Percentiles rank a stretch among this genome's conserved stretches.
Conservation (phyloP, 805 yeast genomes). For the Scheffersomyces amazonensis region DNA sequence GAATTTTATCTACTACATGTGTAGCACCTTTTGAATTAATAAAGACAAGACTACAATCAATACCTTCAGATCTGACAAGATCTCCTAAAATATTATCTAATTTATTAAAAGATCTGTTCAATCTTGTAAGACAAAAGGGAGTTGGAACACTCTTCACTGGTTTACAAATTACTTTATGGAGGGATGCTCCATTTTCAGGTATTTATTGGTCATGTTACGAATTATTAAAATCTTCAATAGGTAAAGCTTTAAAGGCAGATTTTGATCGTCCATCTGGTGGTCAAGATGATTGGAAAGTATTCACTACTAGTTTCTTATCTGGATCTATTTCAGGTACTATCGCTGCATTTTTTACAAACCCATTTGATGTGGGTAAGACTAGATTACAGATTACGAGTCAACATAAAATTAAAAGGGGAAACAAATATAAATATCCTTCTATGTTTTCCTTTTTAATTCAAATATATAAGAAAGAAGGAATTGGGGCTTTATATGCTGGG, state of each 20-base stretch:
- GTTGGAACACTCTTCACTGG: slow-evolving; percentile 74
- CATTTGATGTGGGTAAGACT: slow-evolving; percentile 97
- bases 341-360: slow-evolving; percentile 87
- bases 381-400: slow-evolving; percentile 67
- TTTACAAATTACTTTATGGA: slow-evolving; percentile 82
- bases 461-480: slow-evolving; percentile 72
- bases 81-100: slow-evolving; percentile 36
- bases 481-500: slow-evolving; percentile 84
- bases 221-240: slow-evolving; percentile 26
- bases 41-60: slow-evolving; percentile 88
- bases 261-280: slow-evolving; percentile 19
- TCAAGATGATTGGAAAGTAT: slow-evolving; percentile 41
- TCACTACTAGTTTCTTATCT: slow-evolving; percentile 65
- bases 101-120: slow-evolving; percentile 50
- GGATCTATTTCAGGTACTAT: slow-evolving; percentile 83
- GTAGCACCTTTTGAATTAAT: slow-evolving; percentile 86
- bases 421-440: slow-evolving; percentile 30
- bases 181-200: slow-evolving; percentile 97
- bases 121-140: slow-evolving; percentile 57
- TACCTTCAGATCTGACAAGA: slow-evolving; percentile 47
- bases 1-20: slow-evolving; percentile 77
- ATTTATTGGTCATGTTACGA: slow-evolving; percentile 93
- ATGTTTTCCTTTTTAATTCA: slow-evolving; percentile 66
- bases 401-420: slow-evolving; percentile 7
- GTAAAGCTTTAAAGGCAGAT: slow-evolving; percentile 18